Conservation (phyloP, 75 land plant species). For the Picea glauca region DNA sequence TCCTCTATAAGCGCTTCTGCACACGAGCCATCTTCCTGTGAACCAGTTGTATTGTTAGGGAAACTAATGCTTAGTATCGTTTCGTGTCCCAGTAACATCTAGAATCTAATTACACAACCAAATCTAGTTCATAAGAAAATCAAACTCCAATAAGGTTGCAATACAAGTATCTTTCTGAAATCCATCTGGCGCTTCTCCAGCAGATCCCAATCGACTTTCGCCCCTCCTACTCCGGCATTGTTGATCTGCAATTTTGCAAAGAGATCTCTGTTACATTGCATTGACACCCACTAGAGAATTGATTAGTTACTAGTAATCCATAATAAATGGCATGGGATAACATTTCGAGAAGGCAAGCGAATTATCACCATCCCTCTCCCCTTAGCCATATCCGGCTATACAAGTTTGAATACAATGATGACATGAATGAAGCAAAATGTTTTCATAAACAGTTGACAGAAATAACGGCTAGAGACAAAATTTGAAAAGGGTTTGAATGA, state of each 20-base stretch:
- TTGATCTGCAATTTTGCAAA: conserved; percentile 14
- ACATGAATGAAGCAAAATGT: no score
- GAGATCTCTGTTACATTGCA: background rate
- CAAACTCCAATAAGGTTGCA: background rate
- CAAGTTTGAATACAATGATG: no score
- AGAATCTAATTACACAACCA: background rate
- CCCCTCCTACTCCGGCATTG: conserved; percentile 13
- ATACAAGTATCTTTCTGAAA: background rate
- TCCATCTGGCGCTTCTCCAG: conserved; percentile 5
- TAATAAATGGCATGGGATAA: no score
- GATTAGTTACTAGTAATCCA: no score
- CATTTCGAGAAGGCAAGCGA: background rate
- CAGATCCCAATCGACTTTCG: background rate
- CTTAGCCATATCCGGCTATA: no score
- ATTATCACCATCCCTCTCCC: no score
- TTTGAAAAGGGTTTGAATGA: no score
- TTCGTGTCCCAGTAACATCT: background rate
- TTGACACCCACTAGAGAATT: background rate
- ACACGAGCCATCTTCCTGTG: background rate
- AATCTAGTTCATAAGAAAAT: background rate
- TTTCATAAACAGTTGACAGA: no score
- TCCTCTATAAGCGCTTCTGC: background rate
- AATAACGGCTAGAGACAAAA: no score
- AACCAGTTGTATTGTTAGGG: background rate
- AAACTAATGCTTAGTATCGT: no score